A percentile compares a stretch with the other conserved stretches of the same genome.
Conservation (phyloP, 2,329 filamentous ascomycete species). For the Monilinia fructicola region DNA sequence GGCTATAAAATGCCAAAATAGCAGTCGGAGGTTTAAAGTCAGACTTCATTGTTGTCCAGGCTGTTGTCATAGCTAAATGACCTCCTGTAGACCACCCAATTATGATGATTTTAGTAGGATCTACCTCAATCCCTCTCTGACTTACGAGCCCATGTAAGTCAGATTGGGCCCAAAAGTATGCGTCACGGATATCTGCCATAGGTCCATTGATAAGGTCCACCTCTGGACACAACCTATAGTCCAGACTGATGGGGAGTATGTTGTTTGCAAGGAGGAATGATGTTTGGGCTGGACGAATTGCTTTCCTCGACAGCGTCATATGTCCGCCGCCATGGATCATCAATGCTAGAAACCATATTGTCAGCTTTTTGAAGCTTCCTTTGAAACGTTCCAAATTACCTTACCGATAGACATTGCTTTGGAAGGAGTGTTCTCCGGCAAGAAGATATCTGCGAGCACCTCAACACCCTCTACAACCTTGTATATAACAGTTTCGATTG, state of each 20-base stretch:
- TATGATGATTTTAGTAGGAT: conserved; percentile 41
- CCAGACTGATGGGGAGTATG: conserved; percentile 50
- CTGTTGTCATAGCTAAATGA: conserved; percentile 47
- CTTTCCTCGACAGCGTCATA: conserved; percentile 20
- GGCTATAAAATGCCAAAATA: conserved; percentile 49
- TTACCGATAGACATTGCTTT: conserved; percentile 12
- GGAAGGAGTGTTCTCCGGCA: background rate
- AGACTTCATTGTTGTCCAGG: conserved; percentile 40
- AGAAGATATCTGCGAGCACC: conserved; percentile 14
- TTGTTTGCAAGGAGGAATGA: conserved; percentile 33
- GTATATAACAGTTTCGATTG: conserved; percentile 5
- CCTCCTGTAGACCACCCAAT: conserved; percentile 54
- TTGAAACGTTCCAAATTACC: background rate
- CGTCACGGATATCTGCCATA: conserved; percentile 48
- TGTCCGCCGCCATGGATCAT: conserved; percentile 25
- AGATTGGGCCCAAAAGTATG: conserved; percentile 41
- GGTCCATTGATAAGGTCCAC: conserved; percentile 48
- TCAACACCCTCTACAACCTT: conserved; percentile 10
- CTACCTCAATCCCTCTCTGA: conserved; percentile 35
- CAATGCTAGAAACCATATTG: background rate
- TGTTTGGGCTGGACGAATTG: conserved; percentile 31
- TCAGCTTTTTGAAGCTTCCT: background rate
- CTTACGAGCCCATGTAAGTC: background rate
- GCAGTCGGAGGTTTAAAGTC: conserved; percentile 45
- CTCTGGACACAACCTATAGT: conserved; percentile 54